Evolutionary conservation across 1,139 yeast species (phyloP), one percentile per base, ranked within the genome.

Genomic region (Nakaseomyces uthaithaninus): DNA sequence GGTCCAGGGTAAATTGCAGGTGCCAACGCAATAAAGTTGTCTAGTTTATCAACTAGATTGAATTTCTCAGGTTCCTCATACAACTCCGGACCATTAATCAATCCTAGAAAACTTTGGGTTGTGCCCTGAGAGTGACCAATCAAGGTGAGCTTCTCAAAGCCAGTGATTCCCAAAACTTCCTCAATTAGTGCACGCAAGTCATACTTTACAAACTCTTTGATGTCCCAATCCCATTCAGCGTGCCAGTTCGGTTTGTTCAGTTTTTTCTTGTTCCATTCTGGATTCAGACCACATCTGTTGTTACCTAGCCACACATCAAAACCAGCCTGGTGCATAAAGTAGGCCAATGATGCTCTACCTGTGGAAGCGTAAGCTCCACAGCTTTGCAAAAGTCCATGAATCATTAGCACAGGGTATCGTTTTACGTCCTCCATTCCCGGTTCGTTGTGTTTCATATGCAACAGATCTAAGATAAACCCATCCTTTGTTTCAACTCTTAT

Each of bases 291-390:
- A 48, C 95, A 80, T 44, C 98, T 66, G 57, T 89, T 89, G 56
- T 89, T 87, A 1, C 96, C 97, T 40, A 91, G 62, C 96, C 97
- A 91, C 2, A 91, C 91, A 52, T 91, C 97, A 57, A 72, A 86
- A 0, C 95, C 95, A 20, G 49, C 44, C 20, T 71, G 67, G 34
- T 69, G 62, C 23, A 89, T 65, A 49, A 67, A 72, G 49, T 77
- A 78, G 0, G 93, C 93, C 38, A 91, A 57, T 6, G 94, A 82
- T 44, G 82, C 75, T 42, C 69, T 67, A 0, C 97, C 97, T n/a
- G 83, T 67, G 0, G 94, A 79, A 26, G 91, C 70, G 59, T 71
- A 91, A 0, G 95, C 81, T 0, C 91, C 96, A 0, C 93, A 77
- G 23, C 94, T 80, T 53, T 87, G 94, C 49, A 91, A 66, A 14